phyloP scores from a whole-genome alignment of 2,329 filamentous ascomycete genomes.

The Paecilomyces niveus region DNA sequence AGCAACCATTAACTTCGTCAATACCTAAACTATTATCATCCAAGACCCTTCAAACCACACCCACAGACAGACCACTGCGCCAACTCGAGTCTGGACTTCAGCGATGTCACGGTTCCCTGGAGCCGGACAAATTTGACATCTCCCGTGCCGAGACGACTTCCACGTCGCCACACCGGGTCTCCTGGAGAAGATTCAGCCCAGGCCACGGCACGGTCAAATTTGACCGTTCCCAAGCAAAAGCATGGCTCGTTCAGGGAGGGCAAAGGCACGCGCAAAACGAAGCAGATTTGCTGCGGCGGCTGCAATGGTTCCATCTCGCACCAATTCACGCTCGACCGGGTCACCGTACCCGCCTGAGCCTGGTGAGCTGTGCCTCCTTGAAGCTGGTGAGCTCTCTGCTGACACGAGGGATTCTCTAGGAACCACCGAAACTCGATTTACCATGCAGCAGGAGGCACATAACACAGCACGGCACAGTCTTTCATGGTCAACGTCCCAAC shows the following conservation, averaged over 20 bases:
- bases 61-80: not conserved
- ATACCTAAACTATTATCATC: not conserved
- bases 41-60: not conserved
- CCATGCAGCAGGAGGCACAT: constrained; percentile 52
- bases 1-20: too few relatives aligned
- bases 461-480: constrained; percentile 48
- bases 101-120: not conserved
- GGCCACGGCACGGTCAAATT: not conserved
- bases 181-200: not conserved
- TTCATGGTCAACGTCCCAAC: constrained; percentile 41
- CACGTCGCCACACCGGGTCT: not conserved
- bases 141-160: not conserved
- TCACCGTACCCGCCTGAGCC: constrained; percentile 6
- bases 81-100: not conserved
- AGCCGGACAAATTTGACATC: not conserved
- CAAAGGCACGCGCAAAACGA: constrained; percentile 13
- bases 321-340: constrained; percentile 5
- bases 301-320: not conserved
- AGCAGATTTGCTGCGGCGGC: not conserved
- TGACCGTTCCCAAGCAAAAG: not conserved
- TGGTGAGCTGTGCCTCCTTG: not conserved
- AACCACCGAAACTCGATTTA: constrained; percentile 22
- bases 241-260: constrained; percentile 20
- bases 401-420: constrained; percentile 1
- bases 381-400: not conserved